These are phyloP conservation scores for Quillaja saponaria DNA, from an alignment of 306 rosid genomes.

Conservation along the genomic window DNA sequence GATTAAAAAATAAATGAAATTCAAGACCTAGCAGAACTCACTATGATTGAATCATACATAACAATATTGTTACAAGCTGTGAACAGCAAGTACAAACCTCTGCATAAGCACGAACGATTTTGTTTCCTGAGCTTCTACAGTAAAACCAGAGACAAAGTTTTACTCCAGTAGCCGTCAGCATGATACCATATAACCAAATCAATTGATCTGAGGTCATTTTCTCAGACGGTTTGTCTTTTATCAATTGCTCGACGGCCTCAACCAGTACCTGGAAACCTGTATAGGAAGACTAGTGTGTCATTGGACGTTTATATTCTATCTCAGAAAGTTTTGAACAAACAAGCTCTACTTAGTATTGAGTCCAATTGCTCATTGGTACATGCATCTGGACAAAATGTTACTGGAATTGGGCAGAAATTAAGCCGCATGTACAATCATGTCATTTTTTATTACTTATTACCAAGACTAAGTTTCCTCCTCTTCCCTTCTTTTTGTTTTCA, in stretches of 20 bases:
- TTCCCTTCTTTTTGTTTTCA: too few species aligned
- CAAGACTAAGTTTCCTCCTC: too few species aligned
- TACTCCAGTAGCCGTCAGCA: constrained; percentile 74
- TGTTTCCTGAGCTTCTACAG: constrained; percentile 75
- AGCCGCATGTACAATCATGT: too few species aligned
- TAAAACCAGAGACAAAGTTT: constrained; percentile 87
- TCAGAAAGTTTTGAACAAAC: too few species aligned
- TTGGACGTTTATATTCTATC: neutral
- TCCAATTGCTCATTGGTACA: too few species aligned
- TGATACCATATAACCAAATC: constrained; percentile 68
- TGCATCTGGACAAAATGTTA: too few species aligned
- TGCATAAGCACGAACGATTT: constrained; percentile 88
- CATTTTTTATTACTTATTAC: too few species aligned
- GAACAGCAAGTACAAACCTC: constrained; percentile 45
- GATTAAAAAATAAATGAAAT: constrained; percentile 1
- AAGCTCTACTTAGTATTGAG: too few species aligned
- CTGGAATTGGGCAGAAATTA: too few species aligned
- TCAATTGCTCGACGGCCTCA: constrained; percentile 65
- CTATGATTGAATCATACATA: neutral
- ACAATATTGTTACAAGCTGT: constrained; percentile 17
- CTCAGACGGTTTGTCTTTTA: constrained; percentile 48
- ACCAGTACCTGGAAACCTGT: constrained; percentile 90
- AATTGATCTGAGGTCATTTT: constrained; percentile 57
- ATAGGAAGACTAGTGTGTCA: constrained; percentile 12
- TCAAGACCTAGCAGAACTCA: neutral